Evolutionary conservation across 345 rosid genomes (phyloP), one percentile per base, ranked within the genome.

Genomic region (Raphanus sativus): DNA sequence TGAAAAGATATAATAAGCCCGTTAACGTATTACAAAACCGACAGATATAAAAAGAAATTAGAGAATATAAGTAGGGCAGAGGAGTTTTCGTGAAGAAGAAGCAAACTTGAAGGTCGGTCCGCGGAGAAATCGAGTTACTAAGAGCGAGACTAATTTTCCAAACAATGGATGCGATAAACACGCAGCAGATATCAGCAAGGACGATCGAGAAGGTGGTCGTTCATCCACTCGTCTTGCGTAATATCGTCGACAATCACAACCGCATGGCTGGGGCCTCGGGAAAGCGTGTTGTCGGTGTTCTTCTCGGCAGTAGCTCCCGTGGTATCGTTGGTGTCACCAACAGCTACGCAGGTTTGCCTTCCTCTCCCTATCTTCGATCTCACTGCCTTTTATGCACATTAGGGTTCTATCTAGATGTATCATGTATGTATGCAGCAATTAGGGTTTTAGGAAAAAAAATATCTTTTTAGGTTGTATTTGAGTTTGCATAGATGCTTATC

Each of bases 211-310:
- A 92, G 70, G 98, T 92, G 76, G 80, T 94, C 56, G 97, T 94
- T 56, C 98, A 94, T 16, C 98, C 98, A 4, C 90, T 94, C 52
- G 98, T 94, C 54, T 89, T 94, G 38, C 92, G 92, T 6, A 94
- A 97, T 83, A 89, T 94, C 77, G 97, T 92, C 77, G 98, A 94
- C 78, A 91, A 94, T 86, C 92, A 90, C 87, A 94, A 86, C 71
- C 85, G 98, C 5, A 95, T 92, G 52, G 97, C 95, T 50, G 89
- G 88, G 78, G 98, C 92, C 78, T 86, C 97, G 2, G 87, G 93
- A 82, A 88, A 87, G 80, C 95, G 98, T 8, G 95, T 92, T 54
- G 87, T 87, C 48, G 95, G 98, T 1, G 94, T 91, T 52, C 80
- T 91, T 1, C 93, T 91, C 54, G 97, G 21, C 21, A 21, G 21